Evolutionary conservation across 305 asterid species (phyloP).

Genomic region (Rubia balearica): DNA sequence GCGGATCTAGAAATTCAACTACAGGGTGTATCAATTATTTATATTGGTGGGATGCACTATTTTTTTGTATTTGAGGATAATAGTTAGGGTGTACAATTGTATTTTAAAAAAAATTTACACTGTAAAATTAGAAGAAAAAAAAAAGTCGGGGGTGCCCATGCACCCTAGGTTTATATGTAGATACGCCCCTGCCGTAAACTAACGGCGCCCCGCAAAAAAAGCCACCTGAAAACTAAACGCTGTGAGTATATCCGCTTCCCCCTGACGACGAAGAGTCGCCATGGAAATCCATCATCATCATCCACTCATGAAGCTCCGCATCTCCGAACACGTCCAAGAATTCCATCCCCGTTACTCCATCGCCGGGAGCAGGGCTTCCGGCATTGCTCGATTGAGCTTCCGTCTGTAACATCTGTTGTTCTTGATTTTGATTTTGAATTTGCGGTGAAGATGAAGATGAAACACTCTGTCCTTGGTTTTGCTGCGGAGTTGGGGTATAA

Average conservation of each 20-base stretch:
- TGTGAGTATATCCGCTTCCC: constrained; percentile 13
- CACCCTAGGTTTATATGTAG: too few relatives aligned
- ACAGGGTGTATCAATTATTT: too few relatives aligned
- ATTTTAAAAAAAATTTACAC: too few relatives aligned
- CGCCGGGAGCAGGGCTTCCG: neutral
- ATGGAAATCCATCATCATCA: constrained; percentile 25
- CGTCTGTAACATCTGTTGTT: constrained; percentile 13
- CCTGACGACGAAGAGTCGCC: constrained; percentile 26
- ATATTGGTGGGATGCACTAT: too few relatives aligned
- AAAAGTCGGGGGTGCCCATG: too few relatives aligned
- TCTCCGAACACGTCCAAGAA: constrained; percentile 21
- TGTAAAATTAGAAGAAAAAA: too few relatives aligned
- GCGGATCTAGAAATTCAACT: too few relatives aligned
- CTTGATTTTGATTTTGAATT: neutral
- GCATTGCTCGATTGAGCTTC: neutral
- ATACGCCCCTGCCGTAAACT: too few relatives aligned
- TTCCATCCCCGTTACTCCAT: constrained; percentile 14
- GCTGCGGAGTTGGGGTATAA: constrained; percentile 24
- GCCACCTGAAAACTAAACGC: neutral
- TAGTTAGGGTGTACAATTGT: too few relatives aligned
- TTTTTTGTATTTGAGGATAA: too few relatives aligned
- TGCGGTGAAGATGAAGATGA: neutral
- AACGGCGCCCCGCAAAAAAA: neutral
- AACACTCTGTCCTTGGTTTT: neutral
- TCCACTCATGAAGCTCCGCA: constrained; percentile 25